Evolutionary conservation across 2,329 filamentous ascomycete species (phyloP).

Genomic region (Cladorrhinum sp.): DNA sequence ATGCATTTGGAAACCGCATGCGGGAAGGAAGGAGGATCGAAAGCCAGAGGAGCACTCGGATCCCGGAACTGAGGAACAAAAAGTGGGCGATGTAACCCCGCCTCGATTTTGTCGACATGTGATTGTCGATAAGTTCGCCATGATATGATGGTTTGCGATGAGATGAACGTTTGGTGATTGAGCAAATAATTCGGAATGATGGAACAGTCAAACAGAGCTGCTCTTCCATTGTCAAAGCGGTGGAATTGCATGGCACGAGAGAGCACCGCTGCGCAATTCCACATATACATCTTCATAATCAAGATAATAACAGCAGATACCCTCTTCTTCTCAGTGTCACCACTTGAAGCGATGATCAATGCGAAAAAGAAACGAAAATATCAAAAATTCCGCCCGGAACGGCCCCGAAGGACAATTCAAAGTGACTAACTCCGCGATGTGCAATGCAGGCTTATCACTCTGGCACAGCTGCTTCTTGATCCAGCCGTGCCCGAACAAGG

Average conservation of each 20-base stretch:
- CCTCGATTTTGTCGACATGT: neutral
- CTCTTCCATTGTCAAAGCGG: too few species aligned
- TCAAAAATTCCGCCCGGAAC: conserved; percentile 8
- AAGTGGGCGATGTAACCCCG: neutral
- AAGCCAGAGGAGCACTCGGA: neutral
- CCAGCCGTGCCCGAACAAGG: conserved; percentile 2
- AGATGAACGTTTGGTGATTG: too few species aligned
- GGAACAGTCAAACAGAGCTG: too few species aligned
- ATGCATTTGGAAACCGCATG: neutral
- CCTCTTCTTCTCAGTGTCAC: conserved; percentile 3
- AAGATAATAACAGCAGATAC: conserved; percentile 20
- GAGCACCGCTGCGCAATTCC: too few species aligned
- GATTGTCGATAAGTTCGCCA: neutral
- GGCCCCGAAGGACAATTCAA: conserved; percentile 5
- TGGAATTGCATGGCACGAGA: too few species aligned
- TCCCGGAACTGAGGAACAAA: neutral
- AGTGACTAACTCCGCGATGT: conserved; percentile 3
- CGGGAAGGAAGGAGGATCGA: neutral
- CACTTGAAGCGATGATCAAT: neutral
- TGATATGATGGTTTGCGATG: neutral
- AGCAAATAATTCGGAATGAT: too few species aligned
- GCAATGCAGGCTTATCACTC: conserved; percentile 6
- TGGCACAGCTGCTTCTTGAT: conserved; percentile 1
- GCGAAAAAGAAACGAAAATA: neutral
- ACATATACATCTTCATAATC: too few species aligned